Percentiles rank a stretch among this genome's conserved stretches.
phyloP scores from a whole-genome alignment of 1,284 basidiomycete genomes.

The Amylostereum areolatum region DNA sequence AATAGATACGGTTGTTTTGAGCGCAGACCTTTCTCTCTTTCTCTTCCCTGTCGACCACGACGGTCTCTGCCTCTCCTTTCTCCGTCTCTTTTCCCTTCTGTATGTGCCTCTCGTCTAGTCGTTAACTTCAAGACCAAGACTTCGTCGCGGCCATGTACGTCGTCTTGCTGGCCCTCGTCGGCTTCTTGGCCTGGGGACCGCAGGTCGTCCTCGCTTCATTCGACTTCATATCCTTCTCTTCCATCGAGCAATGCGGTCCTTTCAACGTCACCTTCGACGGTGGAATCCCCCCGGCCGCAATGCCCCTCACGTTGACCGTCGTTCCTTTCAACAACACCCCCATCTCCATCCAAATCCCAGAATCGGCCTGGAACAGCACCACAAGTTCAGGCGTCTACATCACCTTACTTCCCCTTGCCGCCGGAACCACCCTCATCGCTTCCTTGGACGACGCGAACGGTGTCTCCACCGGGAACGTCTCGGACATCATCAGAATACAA shows the following conservation, averaged over 20 bases:
- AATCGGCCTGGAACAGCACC: conserved; percentile 28
- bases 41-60: no score
- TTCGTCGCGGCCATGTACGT: conserved; percentile 24
- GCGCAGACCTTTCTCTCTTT: no score
- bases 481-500: conserved; percentile 42
- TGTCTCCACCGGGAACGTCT: conserved; percentile 33
- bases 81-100: conserved; percentile 2
- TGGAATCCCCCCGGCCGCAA: conserved; percentile 23
- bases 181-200: conserved; percentile 35
- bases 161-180: conserved; percentile 28
- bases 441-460: conserved; percentile 45
- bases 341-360: conserved; percentile 39
- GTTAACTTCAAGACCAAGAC: neutral
- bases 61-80: conserved; percentile 1
- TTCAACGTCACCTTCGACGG: conserved; percentile 43
- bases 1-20: no score
- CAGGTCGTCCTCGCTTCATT: conserved; percentile 39
- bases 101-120: conserved; percentile 4
- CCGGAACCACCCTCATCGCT: conserved; percentile 45
- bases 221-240: conserved; percentile 40
- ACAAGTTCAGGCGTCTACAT: conserved; percentile 36
- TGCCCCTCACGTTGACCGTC: conserved; percentile 44
- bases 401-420: conserved; percentile 46
- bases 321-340: conserved; percentile 48
- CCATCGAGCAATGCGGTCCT: conserved; percentile 49